Conservation (phyloP, 108 stramenopile genomes). For the Parietichytrium sp. region DNA sequence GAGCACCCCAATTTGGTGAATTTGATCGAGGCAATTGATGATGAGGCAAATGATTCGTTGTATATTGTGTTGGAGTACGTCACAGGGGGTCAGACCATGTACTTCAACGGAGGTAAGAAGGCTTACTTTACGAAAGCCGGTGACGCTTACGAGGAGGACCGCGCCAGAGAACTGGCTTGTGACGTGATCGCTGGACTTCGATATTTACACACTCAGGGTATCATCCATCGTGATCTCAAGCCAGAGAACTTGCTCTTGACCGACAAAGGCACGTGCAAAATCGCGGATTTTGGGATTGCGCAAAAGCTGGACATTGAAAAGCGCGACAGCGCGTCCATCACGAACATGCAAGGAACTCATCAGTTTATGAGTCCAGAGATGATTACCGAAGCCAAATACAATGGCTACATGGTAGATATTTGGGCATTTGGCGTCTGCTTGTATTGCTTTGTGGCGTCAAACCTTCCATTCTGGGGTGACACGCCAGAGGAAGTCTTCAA, state of each 20-base stretch:
- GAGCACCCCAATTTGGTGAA: constrained; percentile 76
- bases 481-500: background rate
- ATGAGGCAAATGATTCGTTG: constrained; percentile 62
- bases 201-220: constrained; percentile 17
- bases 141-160: background rate
- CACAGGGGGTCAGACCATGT: constrained; percentile 72
- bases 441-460: background rate
- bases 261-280: constrained; percentile 25
- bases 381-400: constrained; percentile 43
- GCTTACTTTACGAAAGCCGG: constrained; percentile 51
- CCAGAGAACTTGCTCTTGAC: constrained; percentile 59
- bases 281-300: constrained; percentile 49
- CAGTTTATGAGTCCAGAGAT: constrained; percentile 68
- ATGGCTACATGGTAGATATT: constrained; percentile 4
- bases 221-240: constrained; percentile 29
- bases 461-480: background rate
- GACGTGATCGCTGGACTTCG: constrained; percentile 33
- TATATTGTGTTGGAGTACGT: constrained; percentile 77
- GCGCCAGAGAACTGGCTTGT: background rate
- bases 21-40: constrained; percentile 68
- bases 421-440: constrained; percentile 36
- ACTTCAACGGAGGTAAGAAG: constrained; percentile 69
- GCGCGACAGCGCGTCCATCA: constrained; percentile 63
- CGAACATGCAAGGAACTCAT: constrained; percentile 55
- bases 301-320: constrained; percentile 66